Conservation (phyloP, 2,329 filamentous ascomycete genomes). For the Pyrenophora tritici-repentis region DNA sequence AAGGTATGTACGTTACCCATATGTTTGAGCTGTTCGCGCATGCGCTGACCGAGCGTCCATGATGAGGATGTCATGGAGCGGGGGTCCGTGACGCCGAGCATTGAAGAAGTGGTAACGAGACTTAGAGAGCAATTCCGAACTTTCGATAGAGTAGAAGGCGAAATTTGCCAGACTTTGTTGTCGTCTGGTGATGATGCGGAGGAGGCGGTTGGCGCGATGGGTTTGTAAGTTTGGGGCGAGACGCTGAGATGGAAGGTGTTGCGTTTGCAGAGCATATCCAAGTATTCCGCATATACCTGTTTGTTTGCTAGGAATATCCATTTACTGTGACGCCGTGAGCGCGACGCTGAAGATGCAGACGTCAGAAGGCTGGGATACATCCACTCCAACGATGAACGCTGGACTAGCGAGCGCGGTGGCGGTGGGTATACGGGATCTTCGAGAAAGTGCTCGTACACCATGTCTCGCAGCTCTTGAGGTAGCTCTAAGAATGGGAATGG, state of each 20-base stretch:
- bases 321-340: conserved; percentile 18
- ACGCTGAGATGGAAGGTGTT: conserved; percentile 40
- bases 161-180: conserved; percentile 37
- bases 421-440: conserved; percentile 40
- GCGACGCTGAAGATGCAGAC: neutral
- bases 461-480: conserved; percentile 40
- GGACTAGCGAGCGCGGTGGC: conserved; percentile 15
- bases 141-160: conserved; percentile 21
- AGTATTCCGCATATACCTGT: conserved; percentile 44
- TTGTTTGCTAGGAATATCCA: conserved; percentile 40
- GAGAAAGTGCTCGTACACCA: conserved; percentile 39
- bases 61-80: conserved; percentile 39
- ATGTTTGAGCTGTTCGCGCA: conserved; percentile 30
- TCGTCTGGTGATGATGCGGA: conserved; percentile 1
- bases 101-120: conserved; percentile 40
- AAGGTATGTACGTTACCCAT: conserved; percentile 27
- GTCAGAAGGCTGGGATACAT: conserved; percentile 17
- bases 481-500: conserved; percentile 39
- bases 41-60: conserved; percentile 39
- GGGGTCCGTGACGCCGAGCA: conserved; percentile 45
- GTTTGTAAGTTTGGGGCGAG: conserved; percentile 37
- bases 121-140: conserved; percentile 37
- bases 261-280: conserved; percentile 40
- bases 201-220: conserved; percentile 2
- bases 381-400: conserved; percentile 22